Percentiles rank a stretch among this genome's conserved stretches.
Evolutionary conservation across 169 alveolate species (phyloP).

Genomic region (Plasmodium berghei): DNA sequence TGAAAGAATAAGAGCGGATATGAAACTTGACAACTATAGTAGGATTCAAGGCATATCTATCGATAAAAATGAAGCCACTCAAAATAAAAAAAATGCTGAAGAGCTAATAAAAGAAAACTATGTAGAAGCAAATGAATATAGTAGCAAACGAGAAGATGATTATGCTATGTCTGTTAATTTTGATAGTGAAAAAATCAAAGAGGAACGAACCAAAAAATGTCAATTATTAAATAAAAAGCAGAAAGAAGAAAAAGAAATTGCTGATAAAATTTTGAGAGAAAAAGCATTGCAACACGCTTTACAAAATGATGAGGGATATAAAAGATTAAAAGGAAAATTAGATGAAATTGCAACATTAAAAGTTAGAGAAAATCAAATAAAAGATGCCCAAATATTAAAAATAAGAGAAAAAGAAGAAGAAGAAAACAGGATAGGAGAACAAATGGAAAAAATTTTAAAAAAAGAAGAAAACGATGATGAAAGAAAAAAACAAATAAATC

Average conservation of each 20-base stretch:
- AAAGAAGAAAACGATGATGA: slow-evolving; percentile 59
- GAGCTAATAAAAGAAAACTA: slow-evolving; percentile 14
- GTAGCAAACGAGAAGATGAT: slow-evolving; percentile 2
- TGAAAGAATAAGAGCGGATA: slow-evolving; percentile 44
- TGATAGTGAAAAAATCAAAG: slow-evolving; percentile 49
- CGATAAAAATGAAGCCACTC: slow-evolving; percentile 53
- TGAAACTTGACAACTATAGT: slow-evolving; percentile 64
- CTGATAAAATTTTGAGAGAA: slow-evolving; percentile 30
- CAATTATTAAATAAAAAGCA: slow-evolving; percentile 56
- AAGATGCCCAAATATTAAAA: slow-evolving; percentile 47
- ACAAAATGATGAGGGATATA: slow-evolving; percentile 72
- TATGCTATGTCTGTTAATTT: slow-evolving; percentile 19
- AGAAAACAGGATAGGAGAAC: slow-evolving; percentile 24
- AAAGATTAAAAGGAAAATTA: slow-evolving; percentile 48
- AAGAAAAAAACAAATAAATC: slow-evolving; percentile 27
- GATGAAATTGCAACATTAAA: slow-evolving; percentile 62
- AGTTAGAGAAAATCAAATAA: slow-evolving; percentile 65
- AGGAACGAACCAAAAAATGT: slow-evolving; percentile 30
- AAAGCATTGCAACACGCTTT: slow-evolving; percentile 54
- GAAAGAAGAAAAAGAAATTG: slow-evolving; percentile 60
- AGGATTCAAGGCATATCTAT: slow-evolving; percentile 42
- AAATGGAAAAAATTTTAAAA: slow-evolving; percentile 31
- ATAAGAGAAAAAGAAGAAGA: slow-evolving; percentile 29
- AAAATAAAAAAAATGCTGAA: slow-evolving; percentile 38
- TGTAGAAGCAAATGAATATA: not conserved